Conservation (phyloP, 208 protist genomes). For the Porcisia hertigi region DNA sequence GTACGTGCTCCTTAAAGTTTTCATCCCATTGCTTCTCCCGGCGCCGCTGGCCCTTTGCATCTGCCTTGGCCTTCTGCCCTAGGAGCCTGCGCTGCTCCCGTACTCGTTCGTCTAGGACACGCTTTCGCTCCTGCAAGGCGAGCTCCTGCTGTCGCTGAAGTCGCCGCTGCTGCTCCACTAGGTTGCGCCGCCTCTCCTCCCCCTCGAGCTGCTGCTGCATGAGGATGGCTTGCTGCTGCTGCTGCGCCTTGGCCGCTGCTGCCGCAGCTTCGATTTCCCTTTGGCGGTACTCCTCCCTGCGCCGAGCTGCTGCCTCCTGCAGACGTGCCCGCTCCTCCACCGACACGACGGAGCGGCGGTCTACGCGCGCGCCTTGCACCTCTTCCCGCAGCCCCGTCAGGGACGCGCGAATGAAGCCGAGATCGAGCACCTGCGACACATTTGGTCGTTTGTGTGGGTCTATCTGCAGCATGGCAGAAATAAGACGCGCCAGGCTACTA, state of each 20-base stretch:
- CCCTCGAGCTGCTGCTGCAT: constrained; percentile 61
- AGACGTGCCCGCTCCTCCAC: constrained; percentile 46
- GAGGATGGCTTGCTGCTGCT: constrained; percentile 39
- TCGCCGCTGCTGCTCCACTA: constrained; percentile 49
- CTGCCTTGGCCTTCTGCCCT: constrained; percentile 47
- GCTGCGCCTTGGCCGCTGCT: constrained; percentile 41
- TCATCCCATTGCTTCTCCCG: constrained; percentile 81
- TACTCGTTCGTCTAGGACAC: constrained; percentile 65
- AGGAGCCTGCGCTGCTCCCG: constrained; percentile 61
- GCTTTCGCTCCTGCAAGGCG: constrained; percentile 46
- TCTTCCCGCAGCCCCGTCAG: constrained; percentile 63
- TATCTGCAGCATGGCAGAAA: constrained; percentile 85
- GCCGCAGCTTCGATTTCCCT: constrained; percentile 59
- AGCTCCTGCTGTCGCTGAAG: constrained; percentile 58
- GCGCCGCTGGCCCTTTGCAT: constrained; percentile 46
- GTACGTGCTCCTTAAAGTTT: constrained; percentile 57
- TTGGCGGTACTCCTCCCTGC: constrained; percentile 49
- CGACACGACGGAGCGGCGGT: constrained; percentile 45
- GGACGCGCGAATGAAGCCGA: constrained; percentile 78
- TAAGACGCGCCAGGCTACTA: constrained; percentile 69
- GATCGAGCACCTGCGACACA: constrained; percentile 76
- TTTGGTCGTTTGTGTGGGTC: constrained; percentile 80
- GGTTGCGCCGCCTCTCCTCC: constrained; percentile 47
- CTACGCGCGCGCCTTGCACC: constrained; percentile 54
- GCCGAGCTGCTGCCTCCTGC: constrained; percentile 41